phyloP scores from a whole-genome alignment of 1,284 basidiomycete species.

The Rhodofomes roseus region DNA sequence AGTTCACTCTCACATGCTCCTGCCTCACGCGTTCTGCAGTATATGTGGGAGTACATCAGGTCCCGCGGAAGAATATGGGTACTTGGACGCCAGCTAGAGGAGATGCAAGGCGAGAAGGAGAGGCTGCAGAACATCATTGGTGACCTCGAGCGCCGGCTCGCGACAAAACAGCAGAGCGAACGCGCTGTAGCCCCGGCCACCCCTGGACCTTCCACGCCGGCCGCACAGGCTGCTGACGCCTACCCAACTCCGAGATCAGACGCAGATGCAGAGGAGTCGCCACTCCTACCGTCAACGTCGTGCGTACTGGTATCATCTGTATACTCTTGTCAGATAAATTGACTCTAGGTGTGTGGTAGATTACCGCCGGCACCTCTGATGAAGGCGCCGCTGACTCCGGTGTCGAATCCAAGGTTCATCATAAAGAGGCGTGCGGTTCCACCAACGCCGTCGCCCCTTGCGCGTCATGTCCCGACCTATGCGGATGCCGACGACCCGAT shows the following conservation, averaged over 20 bases:
- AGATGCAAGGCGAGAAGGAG: neutral
- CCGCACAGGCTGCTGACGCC: neutral
- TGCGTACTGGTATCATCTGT: neutral
- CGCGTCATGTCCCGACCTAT: neutral
- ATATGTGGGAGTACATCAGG: neutral
- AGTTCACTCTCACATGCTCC: neutral
- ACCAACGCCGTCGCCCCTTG: neutral
- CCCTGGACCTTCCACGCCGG: neutral
- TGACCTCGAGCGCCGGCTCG: neutral
- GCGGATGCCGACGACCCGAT: neutral
- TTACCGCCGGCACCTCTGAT: neutral
- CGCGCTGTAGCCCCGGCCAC: neutral
- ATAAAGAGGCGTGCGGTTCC: neutral
- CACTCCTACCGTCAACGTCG: neutral
- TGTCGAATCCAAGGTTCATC: neutral
- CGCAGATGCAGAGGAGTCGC: neutral
- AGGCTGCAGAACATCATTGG: neutral
- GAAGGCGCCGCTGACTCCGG: neutral
- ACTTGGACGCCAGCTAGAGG: neutral
- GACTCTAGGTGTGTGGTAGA: neutral
- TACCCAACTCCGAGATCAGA: neutral
- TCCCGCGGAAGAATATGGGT: neutral
- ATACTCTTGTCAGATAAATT: neutral
- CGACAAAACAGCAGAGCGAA: neutral
- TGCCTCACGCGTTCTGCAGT: neutral